Conservation (phyloP, 2,329 filamentous ascomycete genomes). For the Fusarium equiseti region DNA sequence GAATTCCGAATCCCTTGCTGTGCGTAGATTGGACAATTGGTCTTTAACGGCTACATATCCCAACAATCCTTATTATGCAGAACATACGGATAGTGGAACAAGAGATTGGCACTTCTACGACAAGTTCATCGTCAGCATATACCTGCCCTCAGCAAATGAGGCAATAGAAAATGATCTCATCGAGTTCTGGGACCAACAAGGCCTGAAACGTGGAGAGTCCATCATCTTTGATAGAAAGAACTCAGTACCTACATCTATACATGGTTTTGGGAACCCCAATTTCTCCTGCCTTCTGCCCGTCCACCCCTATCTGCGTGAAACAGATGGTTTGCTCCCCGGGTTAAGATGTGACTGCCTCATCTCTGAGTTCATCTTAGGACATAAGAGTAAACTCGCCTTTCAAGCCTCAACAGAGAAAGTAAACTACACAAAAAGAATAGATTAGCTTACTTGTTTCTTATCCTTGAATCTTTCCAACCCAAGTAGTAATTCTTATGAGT, state of each 20-base stretch:
- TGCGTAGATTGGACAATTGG: slow-evolving; percentile 16
- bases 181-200: slow-evolving; percentile 23
- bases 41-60: background rate
- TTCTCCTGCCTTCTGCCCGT: no score
- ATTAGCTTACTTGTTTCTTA: background rate
- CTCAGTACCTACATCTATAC: no score
- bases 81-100: no score
- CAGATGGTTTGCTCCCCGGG: no score
- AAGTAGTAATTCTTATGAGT: background rate
- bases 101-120: no score
- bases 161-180: background rate
- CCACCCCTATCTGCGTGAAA: no score
- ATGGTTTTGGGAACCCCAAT: no score
- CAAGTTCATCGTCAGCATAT: no score
- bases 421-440: background rate
- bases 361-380: background rate
- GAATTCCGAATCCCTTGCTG: background rate
- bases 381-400: background rate
- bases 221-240: background rate
- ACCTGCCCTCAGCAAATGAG: no score
- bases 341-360: background rate
- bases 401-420: background rate
- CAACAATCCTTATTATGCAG: no score
- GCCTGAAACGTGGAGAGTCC: slow-evolving; percentile 6
- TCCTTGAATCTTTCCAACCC: rapidly evolving